phyloP scores from a whole-genome alignment of 2,329 filamentous ascomycete species.

The Akanthomyces muscarius region DNA sequence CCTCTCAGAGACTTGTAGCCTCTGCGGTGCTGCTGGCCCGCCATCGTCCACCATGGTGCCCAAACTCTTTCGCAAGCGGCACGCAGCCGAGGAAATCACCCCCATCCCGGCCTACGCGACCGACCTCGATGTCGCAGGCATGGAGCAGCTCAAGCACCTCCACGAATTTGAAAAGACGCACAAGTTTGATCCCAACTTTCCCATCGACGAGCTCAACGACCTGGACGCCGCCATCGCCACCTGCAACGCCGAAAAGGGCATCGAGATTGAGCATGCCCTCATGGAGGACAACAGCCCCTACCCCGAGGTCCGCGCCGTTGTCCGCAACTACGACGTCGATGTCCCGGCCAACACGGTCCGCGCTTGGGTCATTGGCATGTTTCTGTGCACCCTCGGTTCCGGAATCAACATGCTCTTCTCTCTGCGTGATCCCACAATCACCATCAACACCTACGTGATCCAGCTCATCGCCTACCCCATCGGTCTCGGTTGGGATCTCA shows the following conservation, averaged over 20 bases:
- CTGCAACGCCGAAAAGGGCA: conserved; percentile 52
- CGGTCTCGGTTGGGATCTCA: conserved; percentile 50
- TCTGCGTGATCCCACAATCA: conserved; percentile 54
- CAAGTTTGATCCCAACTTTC: conserved; percentile 61
- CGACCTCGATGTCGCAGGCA: conserved; percentile 37
- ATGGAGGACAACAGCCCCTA: conserved; percentile 65
- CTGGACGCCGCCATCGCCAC: conserved; percentile 54
- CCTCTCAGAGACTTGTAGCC: background rate
- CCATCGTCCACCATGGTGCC: conserved; percentile 21
- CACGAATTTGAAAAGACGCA: conserved; percentile 57
- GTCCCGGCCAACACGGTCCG: conserved; percentile 62
- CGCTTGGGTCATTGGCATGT: conserved; percentile 58
- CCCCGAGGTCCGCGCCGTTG: conserved; percentile 62
- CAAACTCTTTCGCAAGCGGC: conserved; percentile 43
- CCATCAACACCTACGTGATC: conserved; percentile 58
- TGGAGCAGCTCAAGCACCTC: conserved; percentile 44
- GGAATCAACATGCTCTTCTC: conserved; percentile 59
- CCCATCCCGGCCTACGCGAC: conserved; percentile 37
- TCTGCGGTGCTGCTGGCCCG: background rate
- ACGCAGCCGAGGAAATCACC: conserved; percentile 43
- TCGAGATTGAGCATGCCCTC: conserved; percentile 54
- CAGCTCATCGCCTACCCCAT: conserved; percentile 60
- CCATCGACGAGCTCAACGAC: conserved; percentile 58
- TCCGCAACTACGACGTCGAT: conserved; percentile 61
- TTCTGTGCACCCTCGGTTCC: conserved; percentile 60